Conservation (phyloP, 495 filamentous ascomycete species). For the Penicillium steckii region DNA sequence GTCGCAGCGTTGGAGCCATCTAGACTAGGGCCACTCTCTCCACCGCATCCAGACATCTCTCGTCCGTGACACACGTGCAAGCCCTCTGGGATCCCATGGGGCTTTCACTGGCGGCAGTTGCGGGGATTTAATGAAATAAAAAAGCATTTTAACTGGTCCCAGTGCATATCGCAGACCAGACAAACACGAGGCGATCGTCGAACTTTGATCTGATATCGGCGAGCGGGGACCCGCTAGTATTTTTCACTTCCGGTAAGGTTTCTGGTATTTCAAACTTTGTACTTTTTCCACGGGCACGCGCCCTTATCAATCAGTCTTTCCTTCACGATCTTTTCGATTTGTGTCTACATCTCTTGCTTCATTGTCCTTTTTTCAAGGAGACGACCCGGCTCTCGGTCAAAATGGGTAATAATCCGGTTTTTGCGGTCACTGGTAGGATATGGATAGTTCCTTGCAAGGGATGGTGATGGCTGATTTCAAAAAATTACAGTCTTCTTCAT, state of each 20-base stretch:
- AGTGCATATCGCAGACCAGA: background rate
- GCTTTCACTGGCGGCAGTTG: background rate
- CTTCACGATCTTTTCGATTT: background rate
- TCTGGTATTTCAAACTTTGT: background rate
- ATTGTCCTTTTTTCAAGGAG: background rate
- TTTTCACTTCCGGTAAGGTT: slow-evolving; percentile 7
- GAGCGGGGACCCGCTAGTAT: slow-evolving; percentile 11
- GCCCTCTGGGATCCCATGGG: background rate
- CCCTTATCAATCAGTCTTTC: slow-evolving; percentile 19
- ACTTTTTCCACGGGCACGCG: background rate
- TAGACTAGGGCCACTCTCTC: background rate
- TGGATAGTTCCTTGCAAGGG: background rate
- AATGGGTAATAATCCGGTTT: slow-evolving; percentile 17
- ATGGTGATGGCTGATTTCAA: background rate
- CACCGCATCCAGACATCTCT: background rate
- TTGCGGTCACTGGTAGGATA: slow-evolving; percentile 25
- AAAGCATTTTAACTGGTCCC: background rate
- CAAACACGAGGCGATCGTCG: slow-evolving; percentile 5
- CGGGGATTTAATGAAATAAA: background rate
- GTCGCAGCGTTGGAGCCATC: background rate
- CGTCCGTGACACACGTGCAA: background rate
- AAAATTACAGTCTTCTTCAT: slow-evolving; percentile 71
- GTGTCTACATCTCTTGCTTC: background rate
- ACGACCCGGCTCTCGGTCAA: background rate
- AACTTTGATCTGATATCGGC: slow-evolving; percentile 14